Percentiles rank a stretch among this genome's conserved stretches.
phyloP scores from a whole-genome alignment of 2,329 filamentous ascomycete genomes.

The Pezicula radicicola region DNA sequence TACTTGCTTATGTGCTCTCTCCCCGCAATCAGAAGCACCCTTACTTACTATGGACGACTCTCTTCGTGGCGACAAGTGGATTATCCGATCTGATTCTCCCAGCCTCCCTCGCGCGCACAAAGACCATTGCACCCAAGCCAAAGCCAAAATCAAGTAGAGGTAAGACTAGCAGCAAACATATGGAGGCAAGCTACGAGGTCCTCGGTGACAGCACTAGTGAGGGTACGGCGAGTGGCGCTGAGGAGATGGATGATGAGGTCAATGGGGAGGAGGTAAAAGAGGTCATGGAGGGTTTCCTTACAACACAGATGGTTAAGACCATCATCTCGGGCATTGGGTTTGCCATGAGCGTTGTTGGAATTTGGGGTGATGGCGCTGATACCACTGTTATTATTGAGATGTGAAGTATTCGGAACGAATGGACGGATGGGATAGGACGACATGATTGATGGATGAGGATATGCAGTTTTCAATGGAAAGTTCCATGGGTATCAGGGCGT shows the following conservation, averaged over 20 bases:
- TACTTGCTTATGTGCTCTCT: conserved; percentile 75
- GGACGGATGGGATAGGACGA: not conserved
- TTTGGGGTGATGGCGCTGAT: conserved; percentile 61
- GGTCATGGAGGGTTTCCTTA: conserved; percentile 52
- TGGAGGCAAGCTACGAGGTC: conserved; percentile 73
- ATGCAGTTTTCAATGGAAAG: no score
- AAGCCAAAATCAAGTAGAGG: conserved; percentile 29
- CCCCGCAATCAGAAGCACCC: conserved; percentile 76
- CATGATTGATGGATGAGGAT: not conserved
- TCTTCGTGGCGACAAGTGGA: conserved; percentile 56
- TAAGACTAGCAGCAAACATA: conserved; percentile 27
- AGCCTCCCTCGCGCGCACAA: conserved; percentile 1
- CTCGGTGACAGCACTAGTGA: conserved; percentile 51
- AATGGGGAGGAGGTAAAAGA: conserved; percentile 62
- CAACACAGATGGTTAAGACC: conserved; percentile 52
- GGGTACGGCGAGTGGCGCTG: conserved; percentile 37
- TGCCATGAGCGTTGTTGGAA: conserved; percentile 58
- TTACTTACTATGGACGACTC: conserved; percentile 82
- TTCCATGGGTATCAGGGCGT: no score
- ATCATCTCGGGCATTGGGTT: conserved; percentile 54
- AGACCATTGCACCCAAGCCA: conserved; percentile 4
- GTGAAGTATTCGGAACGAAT: conserved; percentile 8
- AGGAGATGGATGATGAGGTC: conserved; percentile 44
- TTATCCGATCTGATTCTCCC: conserved; percentile 34
- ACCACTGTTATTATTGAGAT: conserved; percentile 24